These are phyloP conservation scores for Malus orientalis DNA, from an alignment of 306 rosid species.

Conservation along the genomic window DNA sequence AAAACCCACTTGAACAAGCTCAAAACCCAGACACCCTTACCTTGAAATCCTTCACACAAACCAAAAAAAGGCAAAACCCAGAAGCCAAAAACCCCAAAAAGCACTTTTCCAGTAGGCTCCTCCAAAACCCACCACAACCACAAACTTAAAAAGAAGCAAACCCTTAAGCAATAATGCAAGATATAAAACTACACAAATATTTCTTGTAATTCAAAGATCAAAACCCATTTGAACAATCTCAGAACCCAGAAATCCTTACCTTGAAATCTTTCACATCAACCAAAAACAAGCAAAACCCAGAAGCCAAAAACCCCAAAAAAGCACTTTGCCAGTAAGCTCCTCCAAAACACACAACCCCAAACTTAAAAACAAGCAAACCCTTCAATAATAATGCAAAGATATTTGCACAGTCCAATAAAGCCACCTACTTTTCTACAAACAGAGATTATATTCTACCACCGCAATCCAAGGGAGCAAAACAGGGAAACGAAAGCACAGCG, in stretches of 20 bases:
- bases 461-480: slow-evolving; percentile 52
- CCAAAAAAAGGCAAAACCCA: neutral
- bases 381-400: slow-evolving; percentile 13
- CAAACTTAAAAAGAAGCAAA: slow-evolving; percentile 14
- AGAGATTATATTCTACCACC: slow-evolving; percentile 20
- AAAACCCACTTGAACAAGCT: slow-evolving; percentile 1
- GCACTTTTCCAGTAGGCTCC: neutral
- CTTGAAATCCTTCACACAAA: slow-evolving; percentile 1
- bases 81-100: neutral
- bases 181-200: neutral
- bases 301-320: slow-evolving; percentile 17
- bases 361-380: slow-evolving; percentile 15
- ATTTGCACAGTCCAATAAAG: slow-evolving; percentile 49
- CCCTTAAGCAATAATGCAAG: slow-evolving; percentile 15
- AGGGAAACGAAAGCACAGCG: slow-evolving; percentile 28
- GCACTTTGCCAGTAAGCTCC: slow-evolving; percentile 9
- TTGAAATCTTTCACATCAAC: slow-evolving; percentile 2
- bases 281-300: neutral
- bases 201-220: neutral
- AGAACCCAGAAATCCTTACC: slow-evolving; percentile 1
- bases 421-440: slow-evolving; percentile 23
- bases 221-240: neutral
- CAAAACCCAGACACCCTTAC: neutral
- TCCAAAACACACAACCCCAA: slow-evolving; percentile 14
- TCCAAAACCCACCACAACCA: neutral